phyloP scores from a whole-genome alignment of 352 stramenopile genomes.

The Peronospora farinosa region DNA sequence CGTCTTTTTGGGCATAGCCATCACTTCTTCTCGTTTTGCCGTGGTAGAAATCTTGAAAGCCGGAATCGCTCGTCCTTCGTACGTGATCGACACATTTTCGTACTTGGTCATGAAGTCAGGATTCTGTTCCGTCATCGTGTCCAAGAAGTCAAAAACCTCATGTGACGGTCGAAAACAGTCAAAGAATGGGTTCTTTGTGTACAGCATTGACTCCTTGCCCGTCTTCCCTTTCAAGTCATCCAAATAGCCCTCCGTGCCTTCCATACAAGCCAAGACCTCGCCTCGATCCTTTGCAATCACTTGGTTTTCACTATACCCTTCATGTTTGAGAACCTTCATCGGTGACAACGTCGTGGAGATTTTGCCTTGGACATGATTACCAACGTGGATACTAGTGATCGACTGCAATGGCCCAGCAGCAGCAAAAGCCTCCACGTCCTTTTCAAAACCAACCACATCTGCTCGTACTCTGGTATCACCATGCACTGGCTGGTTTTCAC shows the following conservation, averaged over 20 bases:
- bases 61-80: slow-evolving; percentile 45
- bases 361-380: slow-evolving; percentile 19
- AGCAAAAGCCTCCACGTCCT: slow-evolving; percentile 23
- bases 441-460: slow-evolving; percentile 26
- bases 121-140: slow-evolving; percentile 40
- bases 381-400: slow-evolving; percentile 15
- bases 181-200: slow-evolving; percentile 55
- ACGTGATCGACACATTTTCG: slow-evolving; percentile 43
- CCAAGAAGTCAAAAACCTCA: slow-evolving; percentile 58
- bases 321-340: slow-evolving; percentile 31
- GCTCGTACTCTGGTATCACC: slow-evolving; percentile 20
- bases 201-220: slow-evolving; percentile 13
- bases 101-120: slow-evolving; percentile 46
- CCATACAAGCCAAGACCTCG: slow-evolving; percentile 37
- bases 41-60: slow-evolving; percentile 57
- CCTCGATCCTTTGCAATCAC: slow-evolving; percentile 36
- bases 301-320: slow-evolving; percentile 23
- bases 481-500: slow-evolving; percentile 9
- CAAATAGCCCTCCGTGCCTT: slow-evolving; percentile 48
- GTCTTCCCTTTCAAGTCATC: slow-evolving; percentile 20
- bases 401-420: slow-evolving; percentile 16
- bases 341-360: slow-evolving; percentile 13
- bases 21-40: neutral
- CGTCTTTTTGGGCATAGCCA: slow-evolving; percentile 20
- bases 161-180: slow-evolving; percentile 63